Evolutionary conservation across 140 eudicot genomes (phyloP).

Genomic region (Stevia rebaudiana): DNA sequence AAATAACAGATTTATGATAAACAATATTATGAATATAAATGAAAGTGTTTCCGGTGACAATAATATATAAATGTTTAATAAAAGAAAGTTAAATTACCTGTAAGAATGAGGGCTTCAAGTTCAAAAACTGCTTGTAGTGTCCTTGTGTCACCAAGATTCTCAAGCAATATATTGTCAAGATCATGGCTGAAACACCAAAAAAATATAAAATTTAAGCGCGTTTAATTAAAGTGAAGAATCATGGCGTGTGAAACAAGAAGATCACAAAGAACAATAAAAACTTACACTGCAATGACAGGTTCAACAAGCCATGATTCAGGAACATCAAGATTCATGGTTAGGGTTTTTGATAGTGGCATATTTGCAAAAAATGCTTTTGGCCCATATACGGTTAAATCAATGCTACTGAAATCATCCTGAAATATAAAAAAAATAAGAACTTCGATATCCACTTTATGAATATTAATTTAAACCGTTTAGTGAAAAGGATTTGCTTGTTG

Average conservation of each 20-base stretch:
- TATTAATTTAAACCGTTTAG: background rate
- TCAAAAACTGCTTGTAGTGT: conserved; percentile 90
- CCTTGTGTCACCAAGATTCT: conserved; percentile 86
- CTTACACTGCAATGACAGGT: conserved; percentile 91
- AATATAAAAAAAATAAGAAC: conserved; percentile 13
- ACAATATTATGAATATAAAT: background rate
- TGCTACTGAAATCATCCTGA: conserved; percentile 92
- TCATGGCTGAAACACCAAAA: conserved; percentile 97
- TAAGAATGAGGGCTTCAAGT: conserved; percentile 93
- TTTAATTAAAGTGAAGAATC: background rate
- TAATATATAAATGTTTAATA: background rate
- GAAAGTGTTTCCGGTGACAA: background rate
- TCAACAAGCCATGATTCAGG: conserved; percentile 99
- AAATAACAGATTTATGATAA: background rate
- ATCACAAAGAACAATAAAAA: conserved; percentile 3
- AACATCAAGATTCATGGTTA: conserved; percentile 99
- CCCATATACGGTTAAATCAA: conserved; percentile 67
- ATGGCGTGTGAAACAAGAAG: background rate
- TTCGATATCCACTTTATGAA: conserved; percentile 8
- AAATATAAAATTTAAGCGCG: background rate
- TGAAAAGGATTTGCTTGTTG: background rate
- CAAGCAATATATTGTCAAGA: conserved; percentile 90
- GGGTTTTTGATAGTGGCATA: conserved; percentile 93
- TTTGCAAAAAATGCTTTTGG: conserved; percentile 98
- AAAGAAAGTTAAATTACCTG: conserved; percentile 40